phyloP scores from a whole-genome alignment of 2,329 filamentous ascomycete genomes.

The Colletotrichum godetiae region DNA sequence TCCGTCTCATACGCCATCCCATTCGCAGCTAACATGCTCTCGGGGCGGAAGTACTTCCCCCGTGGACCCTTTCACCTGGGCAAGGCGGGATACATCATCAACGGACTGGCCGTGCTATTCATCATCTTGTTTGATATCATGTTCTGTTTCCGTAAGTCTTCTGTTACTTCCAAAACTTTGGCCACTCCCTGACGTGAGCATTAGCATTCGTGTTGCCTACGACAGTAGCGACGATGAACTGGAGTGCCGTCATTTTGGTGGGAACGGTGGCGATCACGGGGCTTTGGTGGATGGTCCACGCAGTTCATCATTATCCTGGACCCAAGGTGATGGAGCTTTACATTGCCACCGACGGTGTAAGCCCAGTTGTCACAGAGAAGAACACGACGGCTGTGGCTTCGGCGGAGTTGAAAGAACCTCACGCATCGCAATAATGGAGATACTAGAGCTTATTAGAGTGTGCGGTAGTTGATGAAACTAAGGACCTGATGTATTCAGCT shows the following conservation, averaged over 20 bases:
- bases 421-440: background rate
- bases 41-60: conserved; percentile 61
- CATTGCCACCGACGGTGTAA: conserved; percentile 44
- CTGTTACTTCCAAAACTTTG: background rate
- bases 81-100: conserved; percentile 59
- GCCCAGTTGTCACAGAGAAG: background rate
- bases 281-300: conserved; percentile 63
- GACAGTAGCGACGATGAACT: conserved; percentile 58
- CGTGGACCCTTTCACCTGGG: conserved; percentile 66
- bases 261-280: conserved; percentile 58
- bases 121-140: conserved; percentile 68
- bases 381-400: conserved; percentile 30
- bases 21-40: conserved; percentile 62
- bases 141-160: conserved; percentile 68
- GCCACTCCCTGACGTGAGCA: background rate
- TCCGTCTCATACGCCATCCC: conserved; percentile 64
- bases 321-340: conserved; percentile 61
- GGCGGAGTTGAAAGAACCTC: conserved; percentile 2
- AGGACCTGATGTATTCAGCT: too few species aligned
- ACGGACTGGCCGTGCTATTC: conserved; percentile 60
- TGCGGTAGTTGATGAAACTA: background rate
- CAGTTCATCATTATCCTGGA: conserved; percentile 58
- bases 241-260: conserved; percentile 65
- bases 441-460: background rate
- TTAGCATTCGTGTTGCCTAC: conserved; percentile 55